Conservation (phyloP, 495 filamentous ascomycete species). For the Hypoxylon fuscum region DNA sequence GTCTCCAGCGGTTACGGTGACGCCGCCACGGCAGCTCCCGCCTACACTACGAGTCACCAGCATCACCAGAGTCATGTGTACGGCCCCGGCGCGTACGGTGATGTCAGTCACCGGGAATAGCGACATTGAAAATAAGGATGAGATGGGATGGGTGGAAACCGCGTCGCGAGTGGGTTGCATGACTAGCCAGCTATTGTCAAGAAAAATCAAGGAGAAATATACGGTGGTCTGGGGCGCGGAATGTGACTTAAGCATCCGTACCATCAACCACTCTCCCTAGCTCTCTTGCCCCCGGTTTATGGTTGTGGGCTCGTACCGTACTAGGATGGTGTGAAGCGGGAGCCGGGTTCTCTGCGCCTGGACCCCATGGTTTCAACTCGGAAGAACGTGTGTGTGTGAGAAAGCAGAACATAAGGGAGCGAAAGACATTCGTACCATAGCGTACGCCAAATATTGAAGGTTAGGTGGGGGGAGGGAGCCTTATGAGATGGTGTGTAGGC, state of each 20-base stretch:
- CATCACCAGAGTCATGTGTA: constrained; percentile 52
- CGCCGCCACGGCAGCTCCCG: constrained; percentile 46
- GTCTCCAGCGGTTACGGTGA: constrained; percentile 52
- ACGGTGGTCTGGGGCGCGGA: constrained; percentile 15
- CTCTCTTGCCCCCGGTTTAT: neutral
- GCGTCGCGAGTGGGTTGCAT: constrained; percentile 4
- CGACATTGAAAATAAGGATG: constrained; percentile 4
- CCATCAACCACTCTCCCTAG: neutral
- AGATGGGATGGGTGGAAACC: neutral
- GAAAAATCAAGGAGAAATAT: constrained; percentile 2
- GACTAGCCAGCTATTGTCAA: constrained; percentile 21
- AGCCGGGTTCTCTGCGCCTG: constrained; percentile 6
- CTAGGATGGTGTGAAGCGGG: constrained; percentile 30
- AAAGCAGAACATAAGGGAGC: neutral
- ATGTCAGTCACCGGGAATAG: constrained; percentile 53
- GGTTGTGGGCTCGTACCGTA: constrained; percentile 7
- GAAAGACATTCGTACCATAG: constrained; percentile 17
- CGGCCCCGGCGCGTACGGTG: constrained; percentile 50
- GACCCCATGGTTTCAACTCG: constrained; percentile 1
- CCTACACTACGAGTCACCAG: constrained; percentile 45
- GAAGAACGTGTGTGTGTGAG: constrained; percentile 10
- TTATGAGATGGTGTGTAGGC: constrained; percentile 32
- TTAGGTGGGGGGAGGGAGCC: constrained; percentile 21
- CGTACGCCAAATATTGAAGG: constrained; percentile 26
- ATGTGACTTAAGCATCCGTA: constrained; percentile 25